Evolutionary conservation across 257 asterid species (phyloP).

Genomic region (Capsicum pubescens): DNA sequence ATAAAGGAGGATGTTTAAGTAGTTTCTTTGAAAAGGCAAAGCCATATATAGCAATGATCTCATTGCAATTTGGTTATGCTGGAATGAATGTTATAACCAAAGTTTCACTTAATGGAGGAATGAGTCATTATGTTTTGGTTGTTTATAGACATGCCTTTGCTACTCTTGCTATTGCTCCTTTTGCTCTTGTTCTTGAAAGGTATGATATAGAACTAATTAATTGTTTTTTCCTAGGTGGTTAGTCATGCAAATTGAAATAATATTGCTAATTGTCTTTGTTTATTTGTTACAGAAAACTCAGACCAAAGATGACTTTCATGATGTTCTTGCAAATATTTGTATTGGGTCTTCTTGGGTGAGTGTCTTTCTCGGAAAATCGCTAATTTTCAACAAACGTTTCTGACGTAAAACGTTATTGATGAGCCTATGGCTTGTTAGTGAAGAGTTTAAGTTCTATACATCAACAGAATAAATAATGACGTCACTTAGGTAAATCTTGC

Average conservation of each 20-base stretch:
- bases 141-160: slow-evolving; percentile 82
- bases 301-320: slow-evolving; percentile 71
- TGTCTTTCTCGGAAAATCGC: background rate
- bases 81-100: slow-evolving; percentile 73
- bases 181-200: slow-evolving; percentile 66
- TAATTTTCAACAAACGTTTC: background rate
- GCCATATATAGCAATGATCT: slow-evolving; percentile 70
- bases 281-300: slow-evolving; percentile 54
- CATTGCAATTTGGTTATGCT: slow-evolving; percentile 73
- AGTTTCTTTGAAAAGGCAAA: slow-evolving; percentile 42
- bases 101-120: slow-evolving; percentile 63
- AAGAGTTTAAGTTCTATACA: background rate
- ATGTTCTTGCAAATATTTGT: slow-evolving; percentile 54
- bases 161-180: slow-evolving; percentile 61
- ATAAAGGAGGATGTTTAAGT: slow-evolving; percentile 27
- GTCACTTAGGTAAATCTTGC: background rate
- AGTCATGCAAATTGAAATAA: background rate
- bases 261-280: background rate
- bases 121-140: slow-evolving; percentile 79
- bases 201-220: slow-evolving; percentile 1
- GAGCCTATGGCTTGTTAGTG: background rate
- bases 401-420: too few relatives aligned
- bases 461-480: rapidly evolving
- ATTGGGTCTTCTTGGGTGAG: slow-evolving; percentile 74
- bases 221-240: background rate